Percentiles rank a stretch among this genome's conserved stretches.
phyloP scores from a whole-genome alignment of 495 filamentous ascomycete genomes.

The Hypomontagnella submonticulosa region DNA sequence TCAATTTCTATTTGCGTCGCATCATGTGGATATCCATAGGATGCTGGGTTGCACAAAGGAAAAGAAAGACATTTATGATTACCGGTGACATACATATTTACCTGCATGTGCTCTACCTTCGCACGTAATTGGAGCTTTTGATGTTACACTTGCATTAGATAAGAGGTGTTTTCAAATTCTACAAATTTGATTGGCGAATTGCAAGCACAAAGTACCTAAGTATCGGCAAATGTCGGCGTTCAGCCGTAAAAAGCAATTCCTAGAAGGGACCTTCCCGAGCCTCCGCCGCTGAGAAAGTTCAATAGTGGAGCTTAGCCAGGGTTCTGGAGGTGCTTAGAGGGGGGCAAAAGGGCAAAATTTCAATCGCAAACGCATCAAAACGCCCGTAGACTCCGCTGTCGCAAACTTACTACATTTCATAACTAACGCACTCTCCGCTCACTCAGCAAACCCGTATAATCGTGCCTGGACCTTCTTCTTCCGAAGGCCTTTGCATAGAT shows the following conservation, averaged over 20 bases:
- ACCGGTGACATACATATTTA: no score
- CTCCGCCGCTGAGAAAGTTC: not conserved
- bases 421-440: not conserved
- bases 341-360: constrained; percentile 24
- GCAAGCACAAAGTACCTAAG: constrained; percentile 6
- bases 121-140: constrained; percentile 13
- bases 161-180: constrained; percentile 37
- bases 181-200: constrained; percentile 38
- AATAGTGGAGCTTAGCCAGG: constrained; percentile 1
- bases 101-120: no score
- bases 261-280: constrained; percentile 2
- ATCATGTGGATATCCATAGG: constrained; percentile 1
- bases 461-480: constrained; percentile 1
- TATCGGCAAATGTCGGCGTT: constrained; percentile 38
- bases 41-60: constrained; percentile 5
- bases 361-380: constrained; percentile 27
- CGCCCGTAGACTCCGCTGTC: constrained; percentile 29
- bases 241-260: constrained; percentile 6
- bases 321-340: not conserved
- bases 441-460: constrained; percentile 2
- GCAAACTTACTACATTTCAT: constrained; percentile 34
- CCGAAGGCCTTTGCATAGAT: constrained; percentile 4
- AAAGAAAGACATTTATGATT: not conserved
- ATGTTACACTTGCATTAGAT: constrained; percentile 32
- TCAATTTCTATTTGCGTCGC: not conserved